Conservation (phyloP, 306 rosid genomes). For the Quercus ilex region DNA sequence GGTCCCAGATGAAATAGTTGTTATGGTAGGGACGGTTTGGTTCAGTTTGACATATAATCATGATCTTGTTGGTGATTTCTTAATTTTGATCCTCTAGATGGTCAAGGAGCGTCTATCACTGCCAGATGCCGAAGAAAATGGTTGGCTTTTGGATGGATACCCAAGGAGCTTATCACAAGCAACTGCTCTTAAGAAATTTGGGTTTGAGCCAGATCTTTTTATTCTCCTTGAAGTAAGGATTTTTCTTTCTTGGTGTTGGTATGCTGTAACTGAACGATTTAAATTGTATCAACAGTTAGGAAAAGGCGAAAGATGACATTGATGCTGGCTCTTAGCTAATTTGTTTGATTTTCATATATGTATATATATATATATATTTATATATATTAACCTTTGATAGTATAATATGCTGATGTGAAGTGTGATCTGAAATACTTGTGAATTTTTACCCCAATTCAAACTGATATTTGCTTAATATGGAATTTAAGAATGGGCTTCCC, state of each 20-base stretch:
- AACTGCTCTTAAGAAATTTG: slow-evolving; percentile 54
- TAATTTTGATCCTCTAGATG: slow-evolving; percentile 50
- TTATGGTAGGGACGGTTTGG: slow-evolving; percentile 46
- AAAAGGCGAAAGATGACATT: neutral
- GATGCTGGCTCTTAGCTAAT: neutral
- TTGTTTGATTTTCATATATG: neutral
- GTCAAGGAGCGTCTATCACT: slow-evolving; percentile 73
- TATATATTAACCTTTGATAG: neutral
- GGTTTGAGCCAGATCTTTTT: slow-evolving; percentile 70
- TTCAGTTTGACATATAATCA: slow-evolving; percentile 9
- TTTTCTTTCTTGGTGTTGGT: neutral
- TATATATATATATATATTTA: neutral
- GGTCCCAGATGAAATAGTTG: slow-evolving; percentile 89
- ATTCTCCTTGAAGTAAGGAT: slow-evolving; percentile 71
- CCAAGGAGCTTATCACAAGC: slow-evolving; percentile 98
- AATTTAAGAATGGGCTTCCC: neutral
- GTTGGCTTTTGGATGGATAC: slow-evolving; percentile 97
- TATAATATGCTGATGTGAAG: neutral
- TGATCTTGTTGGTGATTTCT: slow-evolving; percentile 19
- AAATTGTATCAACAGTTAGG: neutral
- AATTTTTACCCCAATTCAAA: neutral
- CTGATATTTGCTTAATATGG: neutral
- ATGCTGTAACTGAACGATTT: neutral
- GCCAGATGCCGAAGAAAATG: slow-evolving; percentile 65
- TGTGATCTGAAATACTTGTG: neutral